Evolutionary conservation across 1,284 basidiomycete species (phyloP).

Genomic region (Cystobasidiaceae sp.): DNA sequence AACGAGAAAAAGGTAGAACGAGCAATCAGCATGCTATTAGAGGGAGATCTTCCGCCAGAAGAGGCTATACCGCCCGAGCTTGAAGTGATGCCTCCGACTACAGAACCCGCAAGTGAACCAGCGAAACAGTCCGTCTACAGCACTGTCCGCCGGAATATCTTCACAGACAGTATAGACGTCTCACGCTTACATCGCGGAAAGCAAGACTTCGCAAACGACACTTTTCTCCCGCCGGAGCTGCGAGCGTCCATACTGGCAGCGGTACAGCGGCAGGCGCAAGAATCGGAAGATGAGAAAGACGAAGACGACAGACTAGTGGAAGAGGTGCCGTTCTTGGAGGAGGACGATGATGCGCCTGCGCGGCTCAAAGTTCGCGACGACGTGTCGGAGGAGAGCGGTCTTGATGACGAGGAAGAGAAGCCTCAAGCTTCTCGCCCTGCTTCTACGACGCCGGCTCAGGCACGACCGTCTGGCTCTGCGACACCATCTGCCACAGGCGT

Average conservation of each 20-base stretch:
- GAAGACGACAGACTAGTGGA: no score
- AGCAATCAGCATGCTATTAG: slow-evolving; percentile 10
- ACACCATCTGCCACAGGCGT: neutral
- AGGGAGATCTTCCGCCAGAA: neutral
- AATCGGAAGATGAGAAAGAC: slow-evolving; percentile 10
- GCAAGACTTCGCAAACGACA: slow-evolving; percentile 14
- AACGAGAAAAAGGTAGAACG: slow-evolving; percentile 14
- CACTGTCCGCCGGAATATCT: slow-evolving; percentile 8
- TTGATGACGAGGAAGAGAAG: slow-evolving; percentile 6
- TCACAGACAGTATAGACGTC: slow-evolving; percentile 10
- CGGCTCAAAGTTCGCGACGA: slow-evolving; percentile 16
- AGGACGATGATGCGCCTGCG: neutral
- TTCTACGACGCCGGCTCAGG: neutral
- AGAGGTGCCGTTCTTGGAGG: neutral
- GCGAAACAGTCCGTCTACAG: neutral
- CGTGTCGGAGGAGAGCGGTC: slow-evolving; percentile 21
- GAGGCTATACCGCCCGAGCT: neutral
- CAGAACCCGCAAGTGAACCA: neutral
- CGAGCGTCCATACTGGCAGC: slow-evolving; percentile 14
- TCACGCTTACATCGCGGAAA: slow-evolving; percentile 15
- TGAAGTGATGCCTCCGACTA: neutral
- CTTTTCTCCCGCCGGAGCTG: slow-evolving; percentile 12
- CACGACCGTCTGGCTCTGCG: neutral
- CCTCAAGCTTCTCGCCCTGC: neutral
- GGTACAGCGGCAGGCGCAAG: slow-evolving; percentile 8